Conservation (phyloP, 2,329 filamentous ascomycete genomes). For the Penicillium psychrosexuale region DNA sequence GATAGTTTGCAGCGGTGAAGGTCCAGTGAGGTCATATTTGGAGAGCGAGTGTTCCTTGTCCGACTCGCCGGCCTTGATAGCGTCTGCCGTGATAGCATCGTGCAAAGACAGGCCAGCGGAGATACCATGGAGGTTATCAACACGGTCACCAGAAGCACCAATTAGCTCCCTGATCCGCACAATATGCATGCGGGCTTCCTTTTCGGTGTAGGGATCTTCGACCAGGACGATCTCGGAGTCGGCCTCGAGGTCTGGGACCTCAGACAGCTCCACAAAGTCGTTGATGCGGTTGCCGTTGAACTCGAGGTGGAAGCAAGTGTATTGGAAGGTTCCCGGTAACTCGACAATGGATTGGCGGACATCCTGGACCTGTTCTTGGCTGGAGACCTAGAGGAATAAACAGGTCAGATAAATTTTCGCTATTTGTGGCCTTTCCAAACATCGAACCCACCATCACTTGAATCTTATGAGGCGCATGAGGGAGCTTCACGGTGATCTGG, state of each 20-base stretch:
- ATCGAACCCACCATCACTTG: slow-evolving; percentile 72
- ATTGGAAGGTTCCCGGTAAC: slow-evolving; percentile 86
- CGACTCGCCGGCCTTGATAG: slow-evolving; percentile 41
- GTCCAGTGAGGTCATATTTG: slow-evolving; percentile 73
- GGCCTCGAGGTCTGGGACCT: slow-evolving; percentile 73
- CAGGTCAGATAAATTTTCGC: slow-evolving; percentile 23
- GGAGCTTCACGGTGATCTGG: slow-evolving; percentile 75
- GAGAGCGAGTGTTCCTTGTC: slow-evolving; percentile 56
- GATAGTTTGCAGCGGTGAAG: slow-evolving; percentile 66
- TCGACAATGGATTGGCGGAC: slow-evolving; percentile 96
- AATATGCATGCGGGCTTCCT: slow-evolving; percentile 93
- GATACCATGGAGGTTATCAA: slow-evolving; percentile 82
- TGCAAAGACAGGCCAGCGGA: slow-evolving; percentile 82
- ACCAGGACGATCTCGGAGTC: slow-evolving; percentile 78
- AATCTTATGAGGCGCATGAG: slow-evolving; percentile 73
- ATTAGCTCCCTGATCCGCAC: slow-evolving; percentile 89
- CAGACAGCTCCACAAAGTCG: slow-evolving; percentile 88
- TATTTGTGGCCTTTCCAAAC: slow-evolving; percentile 6
- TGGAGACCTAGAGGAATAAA: slow-evolving; percentile 63
- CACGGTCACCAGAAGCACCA: slow-evolving; percentile 82
- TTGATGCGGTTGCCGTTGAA: slow-evolving; percentile 86
- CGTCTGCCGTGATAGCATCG: slow-evolving; percentile 63
- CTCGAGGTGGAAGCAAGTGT: slow-evolving; percentile 98
- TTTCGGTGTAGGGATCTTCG: slow-evolving; percentile 96
- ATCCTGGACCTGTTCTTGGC: slow-evolving; percentile 95